A percentile compares a stretch with the other conserved stretches of the same genome.
Evolutionary conservation across 495 filamentous ascomycete genomes (phyloP).

Genomic region (Lepidopterella palustris): DNA sequence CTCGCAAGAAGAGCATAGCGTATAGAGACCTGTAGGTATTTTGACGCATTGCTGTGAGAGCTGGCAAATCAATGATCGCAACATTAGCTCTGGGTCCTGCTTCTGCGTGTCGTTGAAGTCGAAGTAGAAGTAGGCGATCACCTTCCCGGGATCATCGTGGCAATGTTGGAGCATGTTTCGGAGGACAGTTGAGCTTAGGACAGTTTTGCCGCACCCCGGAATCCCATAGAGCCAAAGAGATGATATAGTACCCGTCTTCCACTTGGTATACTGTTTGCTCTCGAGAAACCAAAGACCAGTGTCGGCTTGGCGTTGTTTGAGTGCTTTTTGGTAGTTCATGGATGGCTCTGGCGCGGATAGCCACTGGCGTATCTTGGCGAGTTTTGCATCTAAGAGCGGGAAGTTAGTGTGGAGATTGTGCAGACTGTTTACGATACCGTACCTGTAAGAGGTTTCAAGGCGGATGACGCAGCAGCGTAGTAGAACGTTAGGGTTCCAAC

Average conservation of each 20-base stretch:
- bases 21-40: slow-evolving; percentile 2
- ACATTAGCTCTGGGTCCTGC: slow-evolving; percentile 2
- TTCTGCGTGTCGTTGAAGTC: slow-evolving; percentile 15
- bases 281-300: slow-evolving; percentile 20
- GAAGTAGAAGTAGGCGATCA: slow-evolving; percentile 24
- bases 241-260: slow-evolving; percentile 8
- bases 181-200: slow-evolving; percentile 10
- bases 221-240: slow-evolving; percentile 10
- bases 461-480: too few species aligned
- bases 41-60: slow-evolving; percentile 11
- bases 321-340: slow-evolving; percentile 11
- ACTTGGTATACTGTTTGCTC: slow-evolving; percentile 8
- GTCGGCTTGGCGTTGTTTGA: slow-evolving; percentile 14
- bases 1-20: slow-evolving; percentile 10
- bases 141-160: slow-evolving; percentile 3
- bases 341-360: slow-evolving; percentile 18
- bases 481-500: slow-evolving; percentile 1
- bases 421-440: neutral
- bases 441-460: neutral
- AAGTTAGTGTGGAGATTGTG: neutral
- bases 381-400: neutral
- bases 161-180: slow-evolving; percentile 2
- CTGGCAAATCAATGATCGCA: slow-evolving; percentile 18
- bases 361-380: slow-evolving; percentile 12
- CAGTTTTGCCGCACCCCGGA: slow-evolving; percentile 12